Base-by-base conservation (phyloP, 2,329 filamentous ascomycete species). In the Ramularia endophylla region DNA sequence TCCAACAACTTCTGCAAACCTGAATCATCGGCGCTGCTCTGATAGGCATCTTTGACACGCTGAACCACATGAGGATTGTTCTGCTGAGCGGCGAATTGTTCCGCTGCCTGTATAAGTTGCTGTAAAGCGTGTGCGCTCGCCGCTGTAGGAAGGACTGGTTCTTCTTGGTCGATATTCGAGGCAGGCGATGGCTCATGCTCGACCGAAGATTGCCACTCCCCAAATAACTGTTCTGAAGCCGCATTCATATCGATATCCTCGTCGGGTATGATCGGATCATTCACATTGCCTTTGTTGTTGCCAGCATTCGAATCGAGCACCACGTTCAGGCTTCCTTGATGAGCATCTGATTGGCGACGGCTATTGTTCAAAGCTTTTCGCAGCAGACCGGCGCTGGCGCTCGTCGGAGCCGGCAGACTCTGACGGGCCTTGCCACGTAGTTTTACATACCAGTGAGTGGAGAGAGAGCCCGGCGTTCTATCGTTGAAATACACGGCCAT, bases 341-440 rank as follows among this genome's bases (percentile, higher is more conserved):
- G n/a, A n/a, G n/a, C n/a, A 16, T 40, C 47, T 5, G 40, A 39
- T 9, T 27, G 32, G 27, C 48, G 38, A 11, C 42, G 38, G 18
- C 34, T 44, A 19, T 50, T 52, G 4, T 34, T 36, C 8, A 50
- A 12, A 25, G 50, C 50, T 36, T 43, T 39, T 12, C 47, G 44
- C 5, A 48, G 38, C 16, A 52, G 34, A 5, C 38, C 36, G 4
- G 27, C 20, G 12, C 36, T 29, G 15, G 36, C 18, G 12, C 29
- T 17, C 30, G 36, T 17, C 27, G 33, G 22, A n/a, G 25, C 13
- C 13, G 34, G 41, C 20, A 38, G 38, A 9, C 34, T 44, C n/a
- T 38, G 30, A 28, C 43, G 35, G 20, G 18, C 22, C 15, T 29
- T 19, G 18, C 20, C 13, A 13, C 20, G 8, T 8, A 35, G 16